A percentile compares a stretch with the other conserved stretches of the same genome.
phyloP scores from a whole-genome alignment of 2,329 filamentous ascomycete species.

The Diaporthe citri region DNA sequence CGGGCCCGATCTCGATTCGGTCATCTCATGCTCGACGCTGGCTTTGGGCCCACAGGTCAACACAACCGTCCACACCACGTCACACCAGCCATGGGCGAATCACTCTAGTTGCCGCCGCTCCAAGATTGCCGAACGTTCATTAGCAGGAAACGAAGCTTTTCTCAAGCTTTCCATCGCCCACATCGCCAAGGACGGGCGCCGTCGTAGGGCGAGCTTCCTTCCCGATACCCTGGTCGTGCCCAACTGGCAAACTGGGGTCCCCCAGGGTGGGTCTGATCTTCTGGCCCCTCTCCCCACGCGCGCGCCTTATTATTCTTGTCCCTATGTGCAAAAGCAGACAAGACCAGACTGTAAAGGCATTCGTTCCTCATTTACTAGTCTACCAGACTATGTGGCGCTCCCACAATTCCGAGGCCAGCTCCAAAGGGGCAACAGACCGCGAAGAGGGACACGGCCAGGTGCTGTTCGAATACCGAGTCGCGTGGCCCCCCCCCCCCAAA shows the following conservation, averaged over 20 bases:
- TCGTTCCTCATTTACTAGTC: slow-evolving; percentile 1
- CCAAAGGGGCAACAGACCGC: not conserved
- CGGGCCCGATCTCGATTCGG: slow-evolving; percentile 14
- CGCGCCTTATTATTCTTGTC: not conserved
- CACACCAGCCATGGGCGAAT: not conserved
- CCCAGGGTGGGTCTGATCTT: slow-evolving; percentile 6
- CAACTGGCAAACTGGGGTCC: slow-evolving; percentile 1
- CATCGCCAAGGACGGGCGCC: slow-evolving; percentile 32
- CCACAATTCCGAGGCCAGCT: not conserved
- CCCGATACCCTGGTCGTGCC: slow-evolving; percentile 30
- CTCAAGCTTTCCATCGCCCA: slow-evolving; percentile 16
- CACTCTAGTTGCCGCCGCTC: slow-evolving; percentile 1
- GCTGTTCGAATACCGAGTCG: not conserved
- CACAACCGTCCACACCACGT: slow-evolving; percentile 1
- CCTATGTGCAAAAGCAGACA: not conserved
- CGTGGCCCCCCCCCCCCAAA: slow-evolving; percentile 26
- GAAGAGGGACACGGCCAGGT: not conserved
- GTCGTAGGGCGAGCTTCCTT: slow-evolving; percentile 34
- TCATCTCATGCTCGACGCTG: slow-evolving; percentile 1
- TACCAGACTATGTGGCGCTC: not conserved
- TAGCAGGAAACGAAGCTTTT: slow-evolving; percentile 14
- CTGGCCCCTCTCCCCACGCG: slow-evolving; percentile 4
- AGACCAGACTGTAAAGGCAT: not conserved
- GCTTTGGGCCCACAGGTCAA: not conserved
- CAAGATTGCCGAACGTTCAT: slow-evolving; percentile 5